phyloP scores from a whole-genome alignment of 257 asterid species.

The Craterostigma plantagineum region DNA sequence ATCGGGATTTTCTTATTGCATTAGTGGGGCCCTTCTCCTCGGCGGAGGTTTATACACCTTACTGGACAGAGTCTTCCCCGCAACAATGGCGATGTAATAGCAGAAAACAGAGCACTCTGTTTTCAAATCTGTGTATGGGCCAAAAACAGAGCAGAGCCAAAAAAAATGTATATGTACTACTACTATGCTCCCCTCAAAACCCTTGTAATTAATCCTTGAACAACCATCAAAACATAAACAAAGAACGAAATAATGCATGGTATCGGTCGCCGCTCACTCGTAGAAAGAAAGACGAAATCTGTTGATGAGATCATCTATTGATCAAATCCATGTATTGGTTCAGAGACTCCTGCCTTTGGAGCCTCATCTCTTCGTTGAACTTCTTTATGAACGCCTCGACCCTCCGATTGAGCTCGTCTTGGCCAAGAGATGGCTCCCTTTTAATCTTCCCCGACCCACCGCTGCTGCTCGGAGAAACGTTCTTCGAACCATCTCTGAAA shows the following conservation, averaged over 20 bases:
- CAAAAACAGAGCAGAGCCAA: no score
- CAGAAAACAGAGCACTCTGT: no score
- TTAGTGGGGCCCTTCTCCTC: slow-evolving; percentile 77
- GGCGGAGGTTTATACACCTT: slow-evolving; percentile 82
- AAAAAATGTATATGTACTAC: no score
- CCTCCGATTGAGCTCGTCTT: slow-evolving; percentile 54
- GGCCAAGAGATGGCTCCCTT: slow-evolving; percentile 50
- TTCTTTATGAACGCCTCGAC: slow-evolving; percentile 77
- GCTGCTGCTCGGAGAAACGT: slow-evolving; percentile 9
- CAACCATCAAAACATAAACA: no score
- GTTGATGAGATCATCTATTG: slow-evolving; percentile 14
- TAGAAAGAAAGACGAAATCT: no score
- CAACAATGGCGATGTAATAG: slow-evolving; percentile 75
- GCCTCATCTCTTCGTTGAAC: slow-evolving; percentile 74
- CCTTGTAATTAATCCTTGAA: no score
- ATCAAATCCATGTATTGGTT: slow-evolving; percentile 42
- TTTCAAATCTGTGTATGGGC: no score
- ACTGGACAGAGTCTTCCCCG: slow-evolving; percentile 62
- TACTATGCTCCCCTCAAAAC: no score
- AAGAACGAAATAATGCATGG: neutral
- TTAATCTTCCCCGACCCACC: slow-evolving; percentile 25
- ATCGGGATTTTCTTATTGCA: slow-evolving; percentile 1
- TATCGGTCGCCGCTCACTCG: no score
- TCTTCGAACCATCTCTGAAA: slow-evolving; percentile 26
- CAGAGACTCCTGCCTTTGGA: slow-evolving; percentile 61